A percentile compares a stretch with the other conserved stretches of the same genome.
Conservation (phyloP, 768 basidiomycete species). For the Calvatia gigantea region DNA sequence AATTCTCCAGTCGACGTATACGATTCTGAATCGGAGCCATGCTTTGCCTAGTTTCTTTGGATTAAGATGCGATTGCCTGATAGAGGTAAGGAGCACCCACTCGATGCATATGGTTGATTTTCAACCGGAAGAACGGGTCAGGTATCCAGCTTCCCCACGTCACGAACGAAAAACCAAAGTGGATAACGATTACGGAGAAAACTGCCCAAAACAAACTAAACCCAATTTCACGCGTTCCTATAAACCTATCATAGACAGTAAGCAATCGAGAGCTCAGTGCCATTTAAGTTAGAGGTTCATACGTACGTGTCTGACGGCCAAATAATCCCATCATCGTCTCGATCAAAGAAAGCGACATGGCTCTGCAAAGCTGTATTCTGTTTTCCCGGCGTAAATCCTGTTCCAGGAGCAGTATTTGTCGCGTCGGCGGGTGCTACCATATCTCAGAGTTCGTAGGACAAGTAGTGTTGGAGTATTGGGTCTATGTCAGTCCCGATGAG, state of each 20-base stretch:
- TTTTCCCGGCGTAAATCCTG: constrained; percentile 25
- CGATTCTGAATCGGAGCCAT: constrained; percentile 38
- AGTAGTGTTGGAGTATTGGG: no score
- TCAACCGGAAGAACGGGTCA: constrained; percentile 41
- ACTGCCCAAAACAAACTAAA: constrained; percentile 33
- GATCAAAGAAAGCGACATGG: constrained; percentile 45
- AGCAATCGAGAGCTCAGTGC: no score
- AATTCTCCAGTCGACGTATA: constrained; percentile 38
- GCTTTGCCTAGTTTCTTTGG: constrained; percentile 38
- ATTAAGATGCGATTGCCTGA: neutral
- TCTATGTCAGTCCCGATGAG: neutral
- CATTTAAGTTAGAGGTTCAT: neutral
- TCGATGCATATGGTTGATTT: constrained; percentile 35
- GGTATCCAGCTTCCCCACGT: constrained; percentile 34
- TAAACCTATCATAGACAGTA: constrained; percentile 25
- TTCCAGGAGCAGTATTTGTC: constrained; percentile 25
- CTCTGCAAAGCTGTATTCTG: constrained; percentile 35
- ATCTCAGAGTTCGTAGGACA: neutral
- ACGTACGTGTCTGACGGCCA: constrained; percentile 44
- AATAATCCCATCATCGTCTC: constrained; percentile 41
- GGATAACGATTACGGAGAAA: constrained; percentile 34
- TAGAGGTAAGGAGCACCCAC: constrained; percentile 19
- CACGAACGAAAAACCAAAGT: constrained; percentile 38
- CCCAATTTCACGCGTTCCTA: constrained; percentile 34
- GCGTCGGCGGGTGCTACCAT: constrained; percentile 33